Base-by-base conservation (phyloP, 257 asterid genomes). In the Echium plantagineum region DNA sequence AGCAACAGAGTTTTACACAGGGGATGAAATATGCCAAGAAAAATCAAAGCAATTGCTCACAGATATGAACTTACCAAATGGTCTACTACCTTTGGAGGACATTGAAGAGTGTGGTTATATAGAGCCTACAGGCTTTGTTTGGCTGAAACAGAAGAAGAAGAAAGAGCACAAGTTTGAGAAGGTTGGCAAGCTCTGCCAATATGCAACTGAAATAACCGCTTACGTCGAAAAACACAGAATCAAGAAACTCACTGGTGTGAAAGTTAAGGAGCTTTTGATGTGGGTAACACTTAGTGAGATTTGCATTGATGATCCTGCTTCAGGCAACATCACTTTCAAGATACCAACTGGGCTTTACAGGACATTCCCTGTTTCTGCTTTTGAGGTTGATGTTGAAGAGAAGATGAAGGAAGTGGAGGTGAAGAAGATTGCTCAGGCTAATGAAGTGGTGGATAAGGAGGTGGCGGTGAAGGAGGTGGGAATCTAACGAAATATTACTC, bases 1-100 rank as follows among this genome's bases (percentile, higher is more conserved):
- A 1, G 85, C 90, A 15, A 61, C 91, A 4, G 91, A 85, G 28
- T 65, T 75, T 63, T 85, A 83, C 78, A 64, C 5, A 0, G 94
- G 89, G 15, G 73, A 79, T 21, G 86, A 67, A 1, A 65, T 80
- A 20, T 77, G 94, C 69, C 81, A 79, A 57, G 90, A 63, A 55
- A 83, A 85, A 63, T 73, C 89, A 1, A 73, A 62, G 60, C 64
- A 66, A 9, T 58, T 85, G 63, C 82, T 85, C 21, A 72, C 82
- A 12, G 89, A 83, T 16, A 65, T 83, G 67, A 66, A 66, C 3
- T 31, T 85, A 9, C 94, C 89, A 0, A 77, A 77, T 47, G 88
- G 94, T 1, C 88, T 85, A 1, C 87, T 85, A 24, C 91, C 91
- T 0, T 56, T 85, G 28, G 68, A 75, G 48, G 83, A 83, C 77